A percentile compares a stretch with the other conserved stretches of the same genome.
These are phyloP conservation scores for Mucor piriformis DNA, from an alignment of 371 early-diverging fungal species.

Conservation along the genomic window DNA sequence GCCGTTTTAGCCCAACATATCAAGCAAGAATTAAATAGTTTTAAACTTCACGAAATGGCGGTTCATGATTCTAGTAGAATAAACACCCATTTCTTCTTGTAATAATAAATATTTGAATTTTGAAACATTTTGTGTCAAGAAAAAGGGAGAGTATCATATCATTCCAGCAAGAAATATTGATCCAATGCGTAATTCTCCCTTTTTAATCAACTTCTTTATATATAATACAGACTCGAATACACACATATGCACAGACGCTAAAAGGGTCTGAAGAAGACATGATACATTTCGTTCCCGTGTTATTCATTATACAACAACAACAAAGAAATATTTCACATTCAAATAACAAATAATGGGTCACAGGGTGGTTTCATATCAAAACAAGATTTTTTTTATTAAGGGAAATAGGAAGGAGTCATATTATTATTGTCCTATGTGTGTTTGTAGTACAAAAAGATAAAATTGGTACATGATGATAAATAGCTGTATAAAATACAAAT, in stretches of 20 bases:
- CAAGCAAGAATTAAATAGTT: conserved; percentile 73
- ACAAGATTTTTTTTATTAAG: not conserved
- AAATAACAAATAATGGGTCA: not conserved
- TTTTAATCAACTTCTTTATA: not conserved
- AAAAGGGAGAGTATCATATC: not conserved
- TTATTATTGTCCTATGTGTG: conserved; percentile 1
- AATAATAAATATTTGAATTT: conserved; percentile 14
- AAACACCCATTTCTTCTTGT: conserved; percentile 72
- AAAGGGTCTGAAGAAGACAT: not conserved
- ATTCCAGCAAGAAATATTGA: not conserved
- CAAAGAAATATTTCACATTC: not conserved
- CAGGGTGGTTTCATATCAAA: not conserved
- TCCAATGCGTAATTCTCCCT: not conserved
- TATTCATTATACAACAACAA: not conserved
- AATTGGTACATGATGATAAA: not conserved
- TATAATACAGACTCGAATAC: not conserved
- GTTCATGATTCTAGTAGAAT: conserved; percentile 69
- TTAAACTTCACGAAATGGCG: conserved; percentile 72
- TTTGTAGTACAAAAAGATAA: not conserved
- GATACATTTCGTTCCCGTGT: not conserved
- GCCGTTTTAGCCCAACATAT: conserved; percentile 63
- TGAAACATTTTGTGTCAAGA: conserved; percentile 13
- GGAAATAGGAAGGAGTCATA: conserved; percentile 2
- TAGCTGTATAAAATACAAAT: conserved; percentile 1
- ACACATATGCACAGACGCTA: conserved; percentile 2